Evolutionary conservation across 345 rosid species (phyloP), one percentile per base, ranked within the genome.

Genomic region (Iberis pinnata): DNA sequence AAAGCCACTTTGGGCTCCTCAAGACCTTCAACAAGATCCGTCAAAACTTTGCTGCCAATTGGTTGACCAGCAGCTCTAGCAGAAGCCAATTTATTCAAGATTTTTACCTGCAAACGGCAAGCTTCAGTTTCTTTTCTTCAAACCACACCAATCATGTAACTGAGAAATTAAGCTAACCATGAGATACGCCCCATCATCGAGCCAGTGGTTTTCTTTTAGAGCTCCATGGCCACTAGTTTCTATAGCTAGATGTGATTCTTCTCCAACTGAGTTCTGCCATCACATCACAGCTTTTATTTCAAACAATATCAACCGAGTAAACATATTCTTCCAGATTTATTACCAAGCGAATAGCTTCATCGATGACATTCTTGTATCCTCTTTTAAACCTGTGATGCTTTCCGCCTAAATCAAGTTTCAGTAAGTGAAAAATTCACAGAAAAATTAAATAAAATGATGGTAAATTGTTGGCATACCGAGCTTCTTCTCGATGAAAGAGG

Each of bases 221-320:
- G 97, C 98, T 65, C 98, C 98, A 62, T 92, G 98, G 18, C 95
- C 97, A 67, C 98, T 88, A 61, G 95, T 92, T 79, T 92, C 97
- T 42, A 92, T 88, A 43, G 97, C 98, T 56, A 88, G 86, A 81
- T 88, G 90, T 38, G 97, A 72, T 64, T 83, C 98, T 76, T 83
- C 82, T 32, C 95, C 97, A 12, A 55, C 31, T 9, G 88, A 87
- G 73, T 90, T 90, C 95, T 87, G 86, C 37, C 32, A 69, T 63
- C 40, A 75, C 49, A 39, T 63, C 41, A 19, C 35, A 36, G 18
- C 22, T 31, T 24, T 3, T 46, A 45, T 14, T 19, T 55, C 17
- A 38, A n/a, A n/a, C n/a, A n/a, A n/a, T n/a, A n/a, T n/a, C n/a
- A n/a, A 39, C 65, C 29, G 4, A 2, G 22, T 22, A 61, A 24